phyloP scores from a whole-genome alignment of 2,329 filamentous ascomycete genomes.

The Monilinia aucupariae region DNA sequence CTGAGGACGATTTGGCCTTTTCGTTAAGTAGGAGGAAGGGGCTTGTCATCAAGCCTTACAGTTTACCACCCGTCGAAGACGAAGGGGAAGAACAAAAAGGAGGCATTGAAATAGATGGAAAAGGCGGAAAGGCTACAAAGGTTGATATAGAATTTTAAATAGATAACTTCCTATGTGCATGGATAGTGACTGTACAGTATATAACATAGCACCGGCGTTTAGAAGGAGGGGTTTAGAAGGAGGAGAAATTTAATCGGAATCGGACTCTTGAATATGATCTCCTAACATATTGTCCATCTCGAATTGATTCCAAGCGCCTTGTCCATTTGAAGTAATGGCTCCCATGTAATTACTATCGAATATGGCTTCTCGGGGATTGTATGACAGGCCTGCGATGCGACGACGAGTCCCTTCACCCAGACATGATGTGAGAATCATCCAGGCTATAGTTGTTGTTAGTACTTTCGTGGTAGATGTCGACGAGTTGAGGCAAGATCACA shows the following conservation, averaged over 20 bases:
- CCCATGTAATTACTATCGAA: constrained; percentile 34
- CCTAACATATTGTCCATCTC: constrained; percentile 36
- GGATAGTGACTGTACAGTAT: not conserved
- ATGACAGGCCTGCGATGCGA: constrained; percentile 24
- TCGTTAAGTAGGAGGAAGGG: constrained; percentile 74
- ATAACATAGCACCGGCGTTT: constrained; percentile 15
- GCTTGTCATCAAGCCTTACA: constrained; percentile 82
- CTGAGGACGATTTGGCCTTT: constrained; percentile 85
- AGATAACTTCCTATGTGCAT: not conserved
- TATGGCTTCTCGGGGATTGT: constrained; percentile 30
- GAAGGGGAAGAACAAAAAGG: constrained; percentile 36
- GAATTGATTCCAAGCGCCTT: constrained; percentile 36
- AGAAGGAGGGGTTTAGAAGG: constrained; percentile 2
- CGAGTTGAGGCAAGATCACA: constrained; percentile 17
- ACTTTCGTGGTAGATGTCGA: not conserved
- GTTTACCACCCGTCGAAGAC: constrained; percentile 78
- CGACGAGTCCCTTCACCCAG: constrained; percentile 33
- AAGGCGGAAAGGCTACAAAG: constrained; percentile 32
- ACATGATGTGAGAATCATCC: constrained; percentile 36
- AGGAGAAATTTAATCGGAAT: constrained; percentile 9
- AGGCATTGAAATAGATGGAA: constrained; percentile 29
- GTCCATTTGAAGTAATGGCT: constrained; percentile 32
- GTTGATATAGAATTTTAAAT: constrained; percentile 34
- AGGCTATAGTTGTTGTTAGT: constrained; percentile 25
- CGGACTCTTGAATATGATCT: constrained; percentile 25